These are phyloP conservation scores for Lichtheimia ornata DNA, from an alignment of 371 early-diverging fungal species.

Conservation along the genomic window DNA sequence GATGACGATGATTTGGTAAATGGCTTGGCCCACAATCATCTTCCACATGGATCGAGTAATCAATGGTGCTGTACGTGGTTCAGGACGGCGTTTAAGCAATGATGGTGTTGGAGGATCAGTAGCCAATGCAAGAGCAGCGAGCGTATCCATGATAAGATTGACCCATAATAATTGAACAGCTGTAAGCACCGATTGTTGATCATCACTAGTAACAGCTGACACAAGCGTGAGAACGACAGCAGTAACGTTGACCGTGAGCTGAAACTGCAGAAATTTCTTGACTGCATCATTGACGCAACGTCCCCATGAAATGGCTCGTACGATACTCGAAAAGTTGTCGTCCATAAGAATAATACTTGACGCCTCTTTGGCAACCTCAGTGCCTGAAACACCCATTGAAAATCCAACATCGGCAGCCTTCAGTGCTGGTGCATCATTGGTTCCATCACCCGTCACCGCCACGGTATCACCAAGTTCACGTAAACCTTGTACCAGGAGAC, in stretches of 20 bases:
- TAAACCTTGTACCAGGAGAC: slow-evolving; percentile 63
- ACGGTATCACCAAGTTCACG: slow-evolving; percentile 67
- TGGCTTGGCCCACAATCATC: slow-evolving; percentile 62
- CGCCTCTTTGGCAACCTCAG: slow-evolving; percentile 79
- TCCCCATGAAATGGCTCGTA: slow-evolving; percentile 76
- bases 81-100: slow-evolving; percentile 60
- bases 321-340: slow-evolving; percentile 75
- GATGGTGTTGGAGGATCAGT: slow-evolving; percentile 69
- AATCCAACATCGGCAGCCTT: slow-evolving; percentile 80
- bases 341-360: slow-evolving; percentile 77
- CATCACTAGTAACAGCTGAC: slow-evolving; percentile 43
- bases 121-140: slow-evolving; percentile 73
- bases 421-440: slow-evolving; percentile 73
- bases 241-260: slow-evolving; percentile 72
- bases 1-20: slow-evolving; percentile 60
- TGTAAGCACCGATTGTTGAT: slow-evolving; percentile 53
- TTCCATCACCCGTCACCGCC: slow-evolving; percentile 83
- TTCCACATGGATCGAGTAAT: slow-evolving; percentile 73
- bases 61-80: slow-evolving; percentile 61
- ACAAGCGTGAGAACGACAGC: slow-evolving; percentile 66
- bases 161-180: slow-evolving; percentile 78
- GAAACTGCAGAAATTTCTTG: slow-evolving; percentile 78
- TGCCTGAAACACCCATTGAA: slow-evolving; percentile 80
- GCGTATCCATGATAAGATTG: slow-evolving; percentile 78
- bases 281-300: slow-evolving; percentile 77